Evolutionary conservation across 768 basidiomycete genomes (phyloP).

Genomic region (Pholiota microspora): DNA sequence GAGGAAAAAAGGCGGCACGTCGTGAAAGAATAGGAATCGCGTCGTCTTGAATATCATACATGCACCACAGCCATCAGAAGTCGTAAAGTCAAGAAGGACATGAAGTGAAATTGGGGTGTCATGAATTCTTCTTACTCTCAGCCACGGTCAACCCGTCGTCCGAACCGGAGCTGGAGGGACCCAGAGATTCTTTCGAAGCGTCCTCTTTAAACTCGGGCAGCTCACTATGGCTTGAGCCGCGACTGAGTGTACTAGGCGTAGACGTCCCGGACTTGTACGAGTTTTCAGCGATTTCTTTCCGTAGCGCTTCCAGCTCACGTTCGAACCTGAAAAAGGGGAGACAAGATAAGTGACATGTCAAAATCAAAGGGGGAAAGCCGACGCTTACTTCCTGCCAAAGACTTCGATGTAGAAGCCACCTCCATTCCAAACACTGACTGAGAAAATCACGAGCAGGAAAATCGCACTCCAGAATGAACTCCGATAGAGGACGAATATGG

Average conservation of each 20-base stretch:
- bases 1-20: not conserved
- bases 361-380: slow-evolving; percentile 1
- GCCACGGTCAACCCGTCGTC: slow-evolving; percentile 11
- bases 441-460: slow-evolving; percentile 79
- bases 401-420: slow-evolving; percentile 96
- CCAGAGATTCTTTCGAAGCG: slow-evolving; percentile 21
- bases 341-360: slow-evolving; percentile 12
- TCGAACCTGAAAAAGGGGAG: slow-evolving; percentile 75
- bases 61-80: not conserved
- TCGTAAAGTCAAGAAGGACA: not conserved
- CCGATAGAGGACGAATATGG: slow-evolving; percentile 81
- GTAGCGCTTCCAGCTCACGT: slow-evolving; percentile 83
- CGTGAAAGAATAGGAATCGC: not conserved
- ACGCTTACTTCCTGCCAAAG: slow-evolving; percentile 88
- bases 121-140: slow-evolving; percentile 26
- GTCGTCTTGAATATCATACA: not conserved
- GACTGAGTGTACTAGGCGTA: slow-evolving; percentile 45
- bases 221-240: slow-evolving; percentile 39
- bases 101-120: not conserved
- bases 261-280: slow-evolving; percentile 37
- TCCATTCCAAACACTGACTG: slow-evolving; percentile 93
- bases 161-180: slow-evolving; percentile 19
- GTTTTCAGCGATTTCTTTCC: slow-evolving; percentile 84
- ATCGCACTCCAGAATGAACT: slow-evolving; percentile 73
- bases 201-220: slow-evolving; percentile 26